Evolutionary conservation across 1,284 basidiomycete species (phyloP).

Genomic region (Xerocomus minutiporus): DNA sequence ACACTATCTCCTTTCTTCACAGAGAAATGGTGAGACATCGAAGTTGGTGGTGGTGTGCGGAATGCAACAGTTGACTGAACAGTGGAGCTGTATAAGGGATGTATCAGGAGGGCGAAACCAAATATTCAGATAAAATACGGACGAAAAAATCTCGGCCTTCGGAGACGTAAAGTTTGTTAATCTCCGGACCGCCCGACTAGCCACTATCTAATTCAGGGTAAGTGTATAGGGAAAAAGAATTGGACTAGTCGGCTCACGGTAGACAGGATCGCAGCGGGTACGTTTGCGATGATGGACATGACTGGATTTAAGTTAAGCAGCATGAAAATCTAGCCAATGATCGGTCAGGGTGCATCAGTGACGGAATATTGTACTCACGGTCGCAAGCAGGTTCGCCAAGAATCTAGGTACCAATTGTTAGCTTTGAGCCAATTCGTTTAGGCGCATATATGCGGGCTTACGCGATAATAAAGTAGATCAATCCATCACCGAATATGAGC

Average conservation of each 20-base stretch:
- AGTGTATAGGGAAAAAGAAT: background rate
- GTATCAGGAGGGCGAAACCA: slow-evolving; percentile 1
- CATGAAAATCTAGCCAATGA: slow-evolving; percentile 55
- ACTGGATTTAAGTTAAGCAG: slow-evolving; percentile 64
- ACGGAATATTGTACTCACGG: slow-evolving; percentile 35
- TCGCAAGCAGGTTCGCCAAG: slow-evolving; percentile 61
- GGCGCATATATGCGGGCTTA: slow-evolving; percentile 37
- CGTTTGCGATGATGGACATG: slow-evolving; percentile 72
- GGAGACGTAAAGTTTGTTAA: slow-evolving; percentile 53
- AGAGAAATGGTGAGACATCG: slow-evolving; percentile 31
- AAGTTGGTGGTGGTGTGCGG: slow-evolving; percentile 25
- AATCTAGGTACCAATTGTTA: slow-evolving; percentile 41
- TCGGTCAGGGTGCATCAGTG: background rate
- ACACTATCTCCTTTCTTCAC: slow-evolving; percentile 39
- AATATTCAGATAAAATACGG: slow-evolving; percentile 26
- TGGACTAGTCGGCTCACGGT: slow-evolving; percentile 41
- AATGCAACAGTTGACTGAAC: slow-evolving; percentile 39
- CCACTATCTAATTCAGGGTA: slow-evolving; percentile 53
- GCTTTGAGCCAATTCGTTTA: background rate
- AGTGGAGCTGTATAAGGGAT: slow-evolving; percentile 25
- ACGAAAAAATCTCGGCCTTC: slow-evolving; percentile 54
- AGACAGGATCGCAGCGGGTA: slow-evolving; percentile 64
- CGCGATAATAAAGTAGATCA: slow-evolving; percentile 73
- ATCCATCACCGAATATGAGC: slow-evolving; percentile 64
- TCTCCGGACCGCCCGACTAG: slow-evolving; percentile 64